Evolutionary conservation across 2,329 filamentous ascomycete genomes (phyloP), one percentile per base, ranked within the genome.

Genomic region (Pezicula rhizophila): DNA sequence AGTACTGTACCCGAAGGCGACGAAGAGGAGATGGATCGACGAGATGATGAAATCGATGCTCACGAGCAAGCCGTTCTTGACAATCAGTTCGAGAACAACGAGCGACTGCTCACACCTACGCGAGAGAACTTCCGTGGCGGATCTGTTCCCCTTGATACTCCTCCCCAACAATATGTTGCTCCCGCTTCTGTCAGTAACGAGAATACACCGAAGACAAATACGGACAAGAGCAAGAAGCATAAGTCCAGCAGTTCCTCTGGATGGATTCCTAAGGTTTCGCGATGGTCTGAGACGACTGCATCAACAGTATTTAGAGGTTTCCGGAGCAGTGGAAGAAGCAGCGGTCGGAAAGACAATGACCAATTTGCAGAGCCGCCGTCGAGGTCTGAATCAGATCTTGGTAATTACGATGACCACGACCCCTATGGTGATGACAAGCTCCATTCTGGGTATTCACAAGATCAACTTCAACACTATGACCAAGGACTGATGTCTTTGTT

Each of bases 231-330:
- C 53, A 88, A 87, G 66, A 96, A 95, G 71, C 87, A 95, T 71
- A 95, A 95, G 66, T 92, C 89, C 1, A 86, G 80, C 63, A 82
- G 83, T 50, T 93, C 89, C 0, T 89, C 87, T 0, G 75, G 79
- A 45, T 83, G 81, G 74, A 87, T 95, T 53, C 90, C 91, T 20
- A 96, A 95, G 72, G 91, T 96, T 54, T 97, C 93, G 5, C 82
- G 93, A 39, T 99, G 93, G 93, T 97, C 92, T 0, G 93, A 95
- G 70, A 97, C 92, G 2, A 99, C 93, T 0, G 80, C 91, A 4
- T 96, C 90, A 0, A 95, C 89, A 52, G 82, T 90, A 39, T 84
- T 88, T 40, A 85, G 86, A 58, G 86, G 85, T 37, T 86, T 91
- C 65, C 81, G 85, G 37, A 81, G 79, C 60, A 88, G 82, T 59